Conservation (phyloP, 2,329 filamentous ascomycete genomes). For the Ophiognomonia clavigignenti-juglandacearum region DNA sequence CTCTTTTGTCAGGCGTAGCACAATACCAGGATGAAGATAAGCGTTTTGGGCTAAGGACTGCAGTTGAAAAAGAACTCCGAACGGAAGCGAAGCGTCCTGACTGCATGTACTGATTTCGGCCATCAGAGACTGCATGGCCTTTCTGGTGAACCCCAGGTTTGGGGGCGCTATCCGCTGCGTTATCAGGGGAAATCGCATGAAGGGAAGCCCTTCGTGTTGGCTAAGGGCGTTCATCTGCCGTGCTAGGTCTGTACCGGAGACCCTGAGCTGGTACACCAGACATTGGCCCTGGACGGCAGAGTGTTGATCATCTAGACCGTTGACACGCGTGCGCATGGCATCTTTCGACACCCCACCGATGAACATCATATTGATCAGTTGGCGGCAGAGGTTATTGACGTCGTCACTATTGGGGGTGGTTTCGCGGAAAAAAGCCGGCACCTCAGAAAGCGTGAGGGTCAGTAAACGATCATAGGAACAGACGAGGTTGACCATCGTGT, state of each 20-base stretch:
- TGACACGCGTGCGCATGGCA: constrained; percentile 23
- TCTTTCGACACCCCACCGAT: constrained; percentile 11
- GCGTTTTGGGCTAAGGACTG: constrained; percentile 60
- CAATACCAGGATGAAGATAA: constrained; percentile 52
- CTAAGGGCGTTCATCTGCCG: constrained; percentile 24
- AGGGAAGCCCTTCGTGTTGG: constrained; percentile 21
- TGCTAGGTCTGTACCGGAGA: constrained; percentile 24
- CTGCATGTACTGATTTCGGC: constrained; percentile 24
- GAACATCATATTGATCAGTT: not conserved
- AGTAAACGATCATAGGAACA: constrained; percentile 32
- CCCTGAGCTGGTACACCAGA: constrained; percentile 38
- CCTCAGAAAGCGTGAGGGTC: constrained; percentile 42
- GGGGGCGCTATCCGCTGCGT: not conserved
- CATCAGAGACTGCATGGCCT: constrained; percentile 28
- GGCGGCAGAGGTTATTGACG: not conserved
- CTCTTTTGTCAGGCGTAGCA: constrained; percentile 38
- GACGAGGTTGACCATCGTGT: constrained; percentile 42
- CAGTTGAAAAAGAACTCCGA: constrained; percentile 56
- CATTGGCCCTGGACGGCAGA: constrained; percentile 32
- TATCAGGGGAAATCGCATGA: constrained; percentile 20
- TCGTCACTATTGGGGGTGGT: constrained; percentile 5
- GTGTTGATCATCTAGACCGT: constrained; percentile 26
- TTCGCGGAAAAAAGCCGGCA: constrained; percentile 40
- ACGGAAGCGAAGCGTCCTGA: constrained; percentile 36
- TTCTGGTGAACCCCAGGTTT: constrained; percentile 11